Evolutionary conservation across 139 green algal species (phyloP), one percentile per base, ranked within the genome.

Genomic region (Closterium sp.): DNA sequence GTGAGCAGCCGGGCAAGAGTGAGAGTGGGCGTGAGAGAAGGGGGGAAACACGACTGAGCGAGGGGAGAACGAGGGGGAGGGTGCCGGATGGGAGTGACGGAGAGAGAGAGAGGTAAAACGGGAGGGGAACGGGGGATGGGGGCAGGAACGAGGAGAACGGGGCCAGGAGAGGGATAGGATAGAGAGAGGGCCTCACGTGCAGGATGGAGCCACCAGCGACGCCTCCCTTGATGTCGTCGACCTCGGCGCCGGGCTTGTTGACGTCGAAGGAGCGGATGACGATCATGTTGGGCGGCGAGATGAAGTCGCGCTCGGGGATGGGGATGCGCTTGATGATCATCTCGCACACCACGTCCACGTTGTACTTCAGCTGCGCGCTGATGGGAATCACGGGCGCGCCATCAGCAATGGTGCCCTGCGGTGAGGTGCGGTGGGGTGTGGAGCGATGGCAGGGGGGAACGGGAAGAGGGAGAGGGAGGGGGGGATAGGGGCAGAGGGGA

Each of bases 261-360:
- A 99, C 98, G 92, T 99, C 98, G 93, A 99, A 99, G 2, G 98
- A 99, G 87, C 98, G 96, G 92, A 99, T 99, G 66, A 99, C 97
- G 90, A 99, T 99, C 98, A 99, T 99, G 94, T 99, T 97, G 33
- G 98, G 97, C 83, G 97, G 95, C 9, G 97, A 98, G 9, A 93
- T 93, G 88, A 99, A 99, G 96, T 99, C 98, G 31, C 98, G 96
- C 88, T 90, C 90, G 28, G 95, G 95, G 28, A 96, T 93, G 25
- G 95, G 94, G 88, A 96, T 87, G 88, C 97, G 97, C 92, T 99
- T 99, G 34, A 96, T 91, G 90, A 99, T 97, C 96, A 99, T 99
- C 95, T 99, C 98, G 92, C 97, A 98, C 91, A 99, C 98, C 12
- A 98, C 98, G 94, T 99, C 98, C 38, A 99, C 97, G 94, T 99